These are phyloP conservation scores for Colletotrichum sp. DNA, from an alignment of 2,329 filamentous ascomycete genomes.

Conservation along the genomic window DNA sequence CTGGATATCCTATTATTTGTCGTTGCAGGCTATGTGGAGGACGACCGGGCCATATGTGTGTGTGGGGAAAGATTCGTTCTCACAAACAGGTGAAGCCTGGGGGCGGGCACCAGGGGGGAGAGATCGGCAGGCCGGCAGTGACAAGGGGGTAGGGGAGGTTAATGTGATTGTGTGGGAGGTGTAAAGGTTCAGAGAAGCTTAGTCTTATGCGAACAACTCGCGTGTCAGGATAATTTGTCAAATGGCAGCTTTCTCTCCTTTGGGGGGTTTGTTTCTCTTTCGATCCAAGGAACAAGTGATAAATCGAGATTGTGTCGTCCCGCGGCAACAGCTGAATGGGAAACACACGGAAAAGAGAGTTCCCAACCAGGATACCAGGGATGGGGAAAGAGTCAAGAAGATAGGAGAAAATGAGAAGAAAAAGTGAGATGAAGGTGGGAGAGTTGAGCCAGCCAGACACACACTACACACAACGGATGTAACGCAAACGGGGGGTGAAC, in stretches of 20 bases:
- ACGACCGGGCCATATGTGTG: constrained; percentile 16
- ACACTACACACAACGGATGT: not conserved
- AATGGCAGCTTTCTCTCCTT: not conserved
- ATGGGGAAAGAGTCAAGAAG: not conserved
- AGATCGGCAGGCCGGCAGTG: not conserved
- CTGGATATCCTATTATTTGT: not conserved
- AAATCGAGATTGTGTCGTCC: not conserved
- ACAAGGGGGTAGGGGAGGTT: not conserved
- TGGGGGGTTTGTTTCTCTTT: not conserved
- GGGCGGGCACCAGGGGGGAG: not conserved
- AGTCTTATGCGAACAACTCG: constrained; percentile 1
- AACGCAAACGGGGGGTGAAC: not conserved
- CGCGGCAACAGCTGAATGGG: not conserved
- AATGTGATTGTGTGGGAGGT: not conserved
- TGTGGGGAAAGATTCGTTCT: not conserved
- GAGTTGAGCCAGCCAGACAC: not conserved
- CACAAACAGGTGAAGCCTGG: not conserved
- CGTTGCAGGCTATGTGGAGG: constrained; percentile 6
- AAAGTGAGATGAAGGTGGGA: not conserved
- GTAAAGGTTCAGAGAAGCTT: not conserved
- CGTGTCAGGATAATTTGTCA: constrained; percentile 4
- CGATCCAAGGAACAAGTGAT: not conserved
- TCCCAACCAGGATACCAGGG: not conserved
- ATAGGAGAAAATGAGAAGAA: not conserved
- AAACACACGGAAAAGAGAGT: not conserved